Percentiles rank a stretch among this genome's conserved stretches.
phyloP scores from a whole-genome alignment of 208 protist genomes.

The Trypanosomatidae sp. region DNA sequence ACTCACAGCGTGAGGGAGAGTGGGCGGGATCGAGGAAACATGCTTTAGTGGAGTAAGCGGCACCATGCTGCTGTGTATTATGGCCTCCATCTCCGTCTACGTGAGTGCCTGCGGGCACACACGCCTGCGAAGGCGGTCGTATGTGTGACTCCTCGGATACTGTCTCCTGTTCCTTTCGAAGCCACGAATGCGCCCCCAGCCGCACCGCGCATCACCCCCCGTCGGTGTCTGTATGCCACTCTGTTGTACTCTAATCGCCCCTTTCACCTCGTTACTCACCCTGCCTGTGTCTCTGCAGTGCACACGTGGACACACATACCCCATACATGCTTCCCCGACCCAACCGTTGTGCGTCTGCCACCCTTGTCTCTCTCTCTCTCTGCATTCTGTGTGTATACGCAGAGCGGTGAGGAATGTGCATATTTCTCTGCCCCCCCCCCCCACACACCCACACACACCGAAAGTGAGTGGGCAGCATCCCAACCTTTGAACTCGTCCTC shows the following conservation, averaged over 20 bases:
- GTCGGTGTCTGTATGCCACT: neutral
- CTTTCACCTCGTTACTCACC: neutral
- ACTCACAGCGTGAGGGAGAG: neutral
- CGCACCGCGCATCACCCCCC: neutral
- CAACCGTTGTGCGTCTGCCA: neutral
- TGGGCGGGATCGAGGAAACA: neutral
- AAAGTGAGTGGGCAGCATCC: neutral
- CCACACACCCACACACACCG: neutral
- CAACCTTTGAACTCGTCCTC: neutral
- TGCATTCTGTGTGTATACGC: neutral
- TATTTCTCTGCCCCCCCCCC: no score
- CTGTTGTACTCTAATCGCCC: neutral
- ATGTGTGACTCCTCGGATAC: neutral
- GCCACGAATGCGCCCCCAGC: neutral
- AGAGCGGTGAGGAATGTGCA: neutral
- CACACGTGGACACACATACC: neutral
- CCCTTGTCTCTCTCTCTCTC: neutral
- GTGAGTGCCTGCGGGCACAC: neutral
- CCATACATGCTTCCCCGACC: neutral
- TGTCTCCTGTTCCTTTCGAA: neutral
- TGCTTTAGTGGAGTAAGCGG: neutral
- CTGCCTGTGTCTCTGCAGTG: neutral
- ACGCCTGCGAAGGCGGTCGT: neutral
- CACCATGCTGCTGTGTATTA: neutral
- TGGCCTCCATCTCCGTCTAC: neutral